These are phyloP conservation scores for Kwoniella sp. DNA, from an alignment of 768 basidiomycete genomes.

Conservation along the genomic window DNA sequence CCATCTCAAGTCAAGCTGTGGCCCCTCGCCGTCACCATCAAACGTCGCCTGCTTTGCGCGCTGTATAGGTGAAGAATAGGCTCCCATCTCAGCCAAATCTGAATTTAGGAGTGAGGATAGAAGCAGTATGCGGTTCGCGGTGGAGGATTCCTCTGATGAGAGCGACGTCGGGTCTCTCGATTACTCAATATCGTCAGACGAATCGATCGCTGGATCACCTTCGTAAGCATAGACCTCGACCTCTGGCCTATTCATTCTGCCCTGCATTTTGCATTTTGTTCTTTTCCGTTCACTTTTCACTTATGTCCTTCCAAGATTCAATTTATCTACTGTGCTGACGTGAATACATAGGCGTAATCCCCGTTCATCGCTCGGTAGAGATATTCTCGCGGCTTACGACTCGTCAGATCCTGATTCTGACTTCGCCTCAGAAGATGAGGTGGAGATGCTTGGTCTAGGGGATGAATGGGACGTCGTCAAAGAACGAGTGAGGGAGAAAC, in stretches of 20 bases:
- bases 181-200: slow-evolving; percentile 15
- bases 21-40: too few species aligned
- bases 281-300: too few species aligned
- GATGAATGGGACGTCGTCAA: slow-evolving; percentile 18
- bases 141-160: slow-evolving; percentile 32
- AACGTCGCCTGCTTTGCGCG: too few species aligned
- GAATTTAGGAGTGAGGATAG: too few species aligned
- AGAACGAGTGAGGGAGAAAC: background rate
- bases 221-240: slow-evolving; percentile 25
- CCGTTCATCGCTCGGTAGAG: slow-evolving; percentile 18
- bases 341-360: slow-evolving; percentile 21
- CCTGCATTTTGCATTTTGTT: too few species aligned
- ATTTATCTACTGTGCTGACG: too few species aligned
- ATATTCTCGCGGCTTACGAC: slow-evolving; percentile 16
- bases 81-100: background rate
- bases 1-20: too few species aligned
- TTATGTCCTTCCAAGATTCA: too few species aligned
- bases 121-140: slow-evolving; percentile 38
- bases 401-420: slow-evolving; percentile 24
- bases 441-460: slow-evolving; percentile 23
- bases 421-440: slow-evolving; percentile 42
- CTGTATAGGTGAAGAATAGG: too few species aligned
- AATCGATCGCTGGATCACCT: slow-evolving; percentile 8
- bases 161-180: slow-evolving; percentile 20
- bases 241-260: too few species aligned